Evolutionary conservation across 1,284 basidiomycete genomes (phyloP).

Genomic region (Nidula niveotomentosa): DNA sequence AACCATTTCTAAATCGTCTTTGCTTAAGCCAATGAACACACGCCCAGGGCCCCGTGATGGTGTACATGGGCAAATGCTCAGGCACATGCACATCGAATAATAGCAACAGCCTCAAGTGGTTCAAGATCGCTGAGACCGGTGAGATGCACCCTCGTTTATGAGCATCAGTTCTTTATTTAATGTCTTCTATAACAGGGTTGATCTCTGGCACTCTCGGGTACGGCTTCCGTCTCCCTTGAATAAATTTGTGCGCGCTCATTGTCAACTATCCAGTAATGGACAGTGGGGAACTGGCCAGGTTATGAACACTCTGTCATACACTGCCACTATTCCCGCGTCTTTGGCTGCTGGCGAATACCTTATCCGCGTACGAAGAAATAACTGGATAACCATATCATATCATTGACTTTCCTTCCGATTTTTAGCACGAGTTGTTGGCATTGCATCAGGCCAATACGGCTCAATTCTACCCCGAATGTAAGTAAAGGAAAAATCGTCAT

Average conservation of each 20-base stretch:
- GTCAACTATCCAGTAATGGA: conserved; percentile 16
- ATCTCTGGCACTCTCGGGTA: conserved; percentile 27
- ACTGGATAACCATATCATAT: too few species aligned
- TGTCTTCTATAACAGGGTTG: conserved; percentile 14
- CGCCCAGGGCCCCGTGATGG: conserved; percentile 32
- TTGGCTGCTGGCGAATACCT: conserved; percentile 33
- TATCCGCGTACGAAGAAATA: conserved; percentile 23
- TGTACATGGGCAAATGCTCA: conserved; percentile 35
- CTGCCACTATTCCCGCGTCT: conserved; percentile 29
- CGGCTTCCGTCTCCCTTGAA: background rate
- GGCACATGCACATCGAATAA: conserved; percentile 26
- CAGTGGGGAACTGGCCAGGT: conserved; percentile 29
- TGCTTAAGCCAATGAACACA: conserved; percentile 28
- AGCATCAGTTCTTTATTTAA: too few species aligned
- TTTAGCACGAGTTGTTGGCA: conserved; percentile 33
- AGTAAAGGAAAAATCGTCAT: background rate
- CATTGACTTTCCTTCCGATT: too few species aligned
- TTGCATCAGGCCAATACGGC: conserved; percentile 34
- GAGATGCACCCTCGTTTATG: background rate
- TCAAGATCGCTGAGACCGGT: conserved; percentile 36
- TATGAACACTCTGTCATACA: conserved; percentile 28
- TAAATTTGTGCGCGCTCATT: background rate
- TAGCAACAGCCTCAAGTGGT: conserved; percentile 29
- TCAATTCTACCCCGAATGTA: conserved; percentile 35
- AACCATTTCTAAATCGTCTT: background rate